phyloP scores from a whole-genome alignment of 2,329 filamentous ascomycete genomes.

The Juglanconis oblonga region DNA sequence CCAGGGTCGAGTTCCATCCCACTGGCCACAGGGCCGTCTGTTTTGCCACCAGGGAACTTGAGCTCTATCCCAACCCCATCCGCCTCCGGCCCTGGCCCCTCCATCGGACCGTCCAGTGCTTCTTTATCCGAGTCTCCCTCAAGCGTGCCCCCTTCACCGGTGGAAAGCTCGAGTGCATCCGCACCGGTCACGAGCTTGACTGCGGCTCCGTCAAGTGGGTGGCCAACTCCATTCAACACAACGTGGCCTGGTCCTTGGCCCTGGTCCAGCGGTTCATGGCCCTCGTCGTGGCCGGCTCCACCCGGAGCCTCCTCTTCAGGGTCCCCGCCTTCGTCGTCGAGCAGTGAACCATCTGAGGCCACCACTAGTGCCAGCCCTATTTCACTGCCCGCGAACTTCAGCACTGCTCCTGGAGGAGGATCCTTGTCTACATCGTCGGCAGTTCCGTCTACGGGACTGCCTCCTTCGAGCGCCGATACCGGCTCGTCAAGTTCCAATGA shows the following conservation, averaged over 20 bases:
- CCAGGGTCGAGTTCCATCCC: conserved; percentile 2
- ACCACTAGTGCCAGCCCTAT: background rate
- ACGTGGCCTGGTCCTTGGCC: conserved; percentile 1
- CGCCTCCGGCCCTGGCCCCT: background rate
- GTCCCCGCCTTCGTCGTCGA: background rate
- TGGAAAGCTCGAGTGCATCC: background rate
- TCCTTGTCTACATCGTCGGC: background rate
- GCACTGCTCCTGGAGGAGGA: background rate
- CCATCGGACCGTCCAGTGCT: background rate
- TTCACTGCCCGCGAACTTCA: background rate
- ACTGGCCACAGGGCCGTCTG: background rate
- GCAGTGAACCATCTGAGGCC: background rate
- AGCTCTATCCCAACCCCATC: background rate
- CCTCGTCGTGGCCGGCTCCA: background rate
- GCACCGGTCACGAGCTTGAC: background rate
- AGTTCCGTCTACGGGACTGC: background rate
- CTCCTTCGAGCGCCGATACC: background rate
- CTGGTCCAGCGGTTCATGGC: background rate
- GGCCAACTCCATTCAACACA: background rate
- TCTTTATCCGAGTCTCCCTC: background rate
- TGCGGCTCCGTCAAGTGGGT: too few relatives aligned
- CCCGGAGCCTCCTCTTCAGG: background rate
- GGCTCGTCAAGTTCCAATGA: background rate
- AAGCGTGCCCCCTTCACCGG: background rate
- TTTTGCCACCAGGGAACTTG: background rate